Percentiles rank a stretch among this genome's conserved stretches.
phyloP scores from a whole-genome alignment of 257 asterid species.

The Paraleonurus japonicus region DNA sequence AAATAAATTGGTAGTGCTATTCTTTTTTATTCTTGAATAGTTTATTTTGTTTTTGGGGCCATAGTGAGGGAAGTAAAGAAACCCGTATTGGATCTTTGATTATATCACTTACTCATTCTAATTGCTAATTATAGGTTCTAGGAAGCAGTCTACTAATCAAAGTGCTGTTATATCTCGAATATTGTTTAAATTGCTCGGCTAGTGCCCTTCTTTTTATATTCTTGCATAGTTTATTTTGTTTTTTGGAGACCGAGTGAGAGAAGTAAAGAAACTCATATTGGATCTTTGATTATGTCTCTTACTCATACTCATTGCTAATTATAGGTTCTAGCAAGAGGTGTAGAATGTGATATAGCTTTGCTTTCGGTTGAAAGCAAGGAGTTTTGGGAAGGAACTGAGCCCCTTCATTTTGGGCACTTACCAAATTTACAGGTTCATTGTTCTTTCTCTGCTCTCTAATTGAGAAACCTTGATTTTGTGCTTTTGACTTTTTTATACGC shows the following conservation, averaged over 20 bases:
- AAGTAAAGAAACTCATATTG: neutral
- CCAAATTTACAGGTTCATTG: constrained; percentile 72
- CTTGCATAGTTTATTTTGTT: neutral
- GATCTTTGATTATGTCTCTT: constrained; percentile 11
- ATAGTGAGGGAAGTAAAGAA: neutral
- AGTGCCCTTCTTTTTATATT: neutral
- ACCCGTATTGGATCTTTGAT: constrained; percentile 5
- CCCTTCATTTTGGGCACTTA: constrained; percentile 69
- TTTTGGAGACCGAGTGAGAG: neutral
- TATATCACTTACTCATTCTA: constrained; percentile 20
- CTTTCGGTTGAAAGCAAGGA: constrained; percentile 77
- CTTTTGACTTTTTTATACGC: neutral
- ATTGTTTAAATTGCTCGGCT: neutral
- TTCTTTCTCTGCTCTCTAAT: constrained; percentile 10
- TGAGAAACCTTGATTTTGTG: constrained; percentile 2
- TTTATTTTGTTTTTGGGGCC: neutral
- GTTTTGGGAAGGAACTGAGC: constrained; percentile 84
- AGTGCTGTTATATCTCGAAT: neutral
- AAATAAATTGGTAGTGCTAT: neutral
- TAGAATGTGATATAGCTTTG: constrained; percentile 90
- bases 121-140: constrained; percentile 52
- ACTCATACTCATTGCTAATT: constrained; percentile 27
- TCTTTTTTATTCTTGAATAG: neutral
- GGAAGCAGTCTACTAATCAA: constrained; percentile 34
- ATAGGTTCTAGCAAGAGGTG: constrained; percentile 87